Evolutionary conservation across 2,329 filamentous ascomycete genomes (phyloP), one percentile per base, ranked within the genome.

Genomic region (Hansfordia pulvinata): DNA sequence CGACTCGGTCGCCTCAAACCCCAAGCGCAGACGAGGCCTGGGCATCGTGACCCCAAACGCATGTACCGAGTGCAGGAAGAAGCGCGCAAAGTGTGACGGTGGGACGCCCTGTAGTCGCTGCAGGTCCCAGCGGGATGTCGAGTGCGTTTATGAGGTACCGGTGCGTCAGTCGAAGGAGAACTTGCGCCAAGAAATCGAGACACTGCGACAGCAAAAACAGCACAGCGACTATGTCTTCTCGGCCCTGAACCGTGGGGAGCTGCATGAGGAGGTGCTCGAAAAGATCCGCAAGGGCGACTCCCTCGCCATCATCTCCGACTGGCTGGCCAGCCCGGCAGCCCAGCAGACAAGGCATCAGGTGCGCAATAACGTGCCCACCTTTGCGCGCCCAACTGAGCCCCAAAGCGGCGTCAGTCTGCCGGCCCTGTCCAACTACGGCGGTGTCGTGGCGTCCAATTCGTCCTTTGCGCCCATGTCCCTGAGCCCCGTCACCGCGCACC

Each of bases 61-160:
- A 14, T 72, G 68, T 42, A 71, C 63, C 11, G 68, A 72, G 41
- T 72, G 68, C 39, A 61, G 67, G 29, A 72, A 71, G 50, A 72
- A 71, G 47, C 64, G 68, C 30, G 66, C 68, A 37, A 72, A 72
- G 68, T 76, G 71, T 39, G 70, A 76, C 39, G 71, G 71, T 6
- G 53, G 62, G 25, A 57, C 42, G 17, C 69, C 68, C 3, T 73
- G 68, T 35, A 54, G 56, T 18, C 56, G 71, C 33, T 76, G 71
- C 47, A 59, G 53, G 31, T 35, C 50, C 1, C 69, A 74, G 34
- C 63, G 61, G 28, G 62, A 64, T 17, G 48, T 60, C 20, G 60
- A 71, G 14, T 76, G 71, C 33, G 42, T 71, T 14, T 76, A 76
- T 50, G 69, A 76, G 36, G 43, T 72, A 6, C 71, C 70, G 0